Evolutionary conservation across 345 rosid species (phyloP), one percentile per base, ranked within the genome.

Genomic region (Diplotaxis tenuifolia): DNA sequence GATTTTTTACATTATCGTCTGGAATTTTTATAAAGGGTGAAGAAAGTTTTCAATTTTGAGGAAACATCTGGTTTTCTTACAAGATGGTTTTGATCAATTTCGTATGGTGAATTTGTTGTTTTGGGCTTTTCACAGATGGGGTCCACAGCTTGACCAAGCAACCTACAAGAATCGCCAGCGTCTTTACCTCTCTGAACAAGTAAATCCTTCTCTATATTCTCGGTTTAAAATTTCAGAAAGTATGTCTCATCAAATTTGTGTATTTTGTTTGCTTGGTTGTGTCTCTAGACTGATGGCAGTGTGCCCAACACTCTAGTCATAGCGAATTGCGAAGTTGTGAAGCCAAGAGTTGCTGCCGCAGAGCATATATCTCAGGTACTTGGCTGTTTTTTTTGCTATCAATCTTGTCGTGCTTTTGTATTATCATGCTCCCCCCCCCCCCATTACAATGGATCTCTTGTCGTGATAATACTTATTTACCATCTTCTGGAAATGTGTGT

Each of bases 141-240:
- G 96, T n/a, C 92, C 94, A 0, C 96, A 87, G 85, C 89, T 90
- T 19, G 96, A 90, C 65, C 90, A 88, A 84, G 89, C 89, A 3
- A 82, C 92, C 45, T 83, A 85, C 79, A 90, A 87, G 87, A 88
- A 86, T 84, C 88, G 96, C 49, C 96, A 90, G 78, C 89, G 96
- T 49, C 88, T 90, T 7, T 90, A 90, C 80, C 86, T 90, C 50
- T 90, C 96, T 7, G 96, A 90, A 70, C 96, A 90, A 86, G 96
- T n/a, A n/a, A n/a, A n/a, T n/a, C n/a, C n/a, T n/a, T n/a, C n/a
- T n/a, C n/a, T n/a, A n/a, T n/a, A n/a, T n/a, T n/a, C n/a, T n/a
- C n/a, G n/a, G n/a, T n/a, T n/a, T n/a, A n/a, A n/a, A n/a, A n/a
- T n/a, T n/a, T n/a, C n/a, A n/a, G n/a, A n/a, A n/a, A n/a, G n/a